Percentiles rank a stretch among this genome's conserved stretches.
These are phyloP conservation scores for Lactarius hatsudake DNA, from an alignment of 768 basidiomycete genomes.

Conservation along the genomic window DNA sequence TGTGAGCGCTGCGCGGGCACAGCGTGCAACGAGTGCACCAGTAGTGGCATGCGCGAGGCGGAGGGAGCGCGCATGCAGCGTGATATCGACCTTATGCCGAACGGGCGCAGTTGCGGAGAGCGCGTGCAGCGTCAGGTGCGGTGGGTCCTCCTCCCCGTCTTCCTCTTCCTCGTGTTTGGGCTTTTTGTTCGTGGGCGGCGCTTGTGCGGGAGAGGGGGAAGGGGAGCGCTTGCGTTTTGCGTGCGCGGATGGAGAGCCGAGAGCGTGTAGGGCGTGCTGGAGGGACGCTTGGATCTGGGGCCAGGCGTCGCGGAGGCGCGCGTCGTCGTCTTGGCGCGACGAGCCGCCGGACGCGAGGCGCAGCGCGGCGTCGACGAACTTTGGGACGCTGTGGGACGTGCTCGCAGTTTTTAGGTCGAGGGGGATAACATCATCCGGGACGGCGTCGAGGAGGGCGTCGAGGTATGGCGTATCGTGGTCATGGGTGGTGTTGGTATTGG, in stretches of 20 bases:
- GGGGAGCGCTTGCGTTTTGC: conserved; percentile 21
- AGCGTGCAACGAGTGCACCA: conserved; percentile 46
- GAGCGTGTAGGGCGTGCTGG: conserved; percentile 1
- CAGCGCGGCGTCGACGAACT: conserved; percentile 18
- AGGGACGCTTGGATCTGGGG: conserved; percentile 10
- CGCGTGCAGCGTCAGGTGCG: conserved; percentile 55
- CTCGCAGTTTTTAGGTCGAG: conserved; percentile 1
- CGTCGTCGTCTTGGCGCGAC: conserved; percentile 8
- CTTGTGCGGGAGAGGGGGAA: neutral
- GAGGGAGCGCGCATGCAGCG: conserved; percentile 50
- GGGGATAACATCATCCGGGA: conserved; percentile 11
- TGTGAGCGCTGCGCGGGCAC: conserved; percentile 46
- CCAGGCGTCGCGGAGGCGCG: conserved; percentile 19
- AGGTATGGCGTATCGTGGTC: conserved; percentile 11
- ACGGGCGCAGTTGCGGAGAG: conserved; percentile 71
- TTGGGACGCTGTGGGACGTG: neutral
- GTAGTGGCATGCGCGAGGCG: conserved; percentile 52
- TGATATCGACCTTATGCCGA: conserved; percentile 72
- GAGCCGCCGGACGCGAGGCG: conserved; percentile 16
- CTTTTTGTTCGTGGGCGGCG: conserved; percentile 8
- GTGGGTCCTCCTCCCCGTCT: neutral
- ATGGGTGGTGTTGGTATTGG: neutral
- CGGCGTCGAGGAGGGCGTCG: conserved; percentile 12
- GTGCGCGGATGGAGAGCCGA: neutral
- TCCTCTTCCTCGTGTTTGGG: conserved; percentile 1